phyloP scores from a whole-genome alignment of 371 early-diverging fungal genomes.

The Synchytrium microbalum region DNA sequence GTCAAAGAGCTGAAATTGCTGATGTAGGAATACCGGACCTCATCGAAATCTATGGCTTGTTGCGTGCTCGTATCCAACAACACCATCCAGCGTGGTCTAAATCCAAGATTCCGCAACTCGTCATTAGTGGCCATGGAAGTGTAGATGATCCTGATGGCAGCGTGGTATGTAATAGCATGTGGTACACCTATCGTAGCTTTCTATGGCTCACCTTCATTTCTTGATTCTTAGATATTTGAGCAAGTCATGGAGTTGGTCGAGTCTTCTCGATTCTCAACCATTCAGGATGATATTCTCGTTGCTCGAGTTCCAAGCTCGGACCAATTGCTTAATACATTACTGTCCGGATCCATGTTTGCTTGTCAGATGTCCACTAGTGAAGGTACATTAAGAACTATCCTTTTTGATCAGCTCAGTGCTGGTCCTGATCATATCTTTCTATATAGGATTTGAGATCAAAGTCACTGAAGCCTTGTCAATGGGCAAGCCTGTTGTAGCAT shows the following conservation, averaged over 20 bases:
- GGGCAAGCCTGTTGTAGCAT: conserved; percentile 58
- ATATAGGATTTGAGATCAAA: conserved; percentile 75
- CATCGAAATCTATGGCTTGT: conserved; percentile 56
- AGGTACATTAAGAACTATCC: conserved; percentile 9
- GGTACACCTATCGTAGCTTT: neutral
- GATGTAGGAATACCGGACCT: conserved; percentile 63
- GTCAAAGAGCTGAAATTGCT: neutral
- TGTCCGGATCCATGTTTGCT: conserved; percentile 60
- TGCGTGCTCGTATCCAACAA: conserved; percentile 49
- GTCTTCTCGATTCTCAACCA: too few species aligned
- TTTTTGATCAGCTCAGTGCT: neutral
- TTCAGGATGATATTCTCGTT: too few species aligned
- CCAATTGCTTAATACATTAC: conserved; percentile 66
- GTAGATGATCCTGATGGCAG: conserved; percentile 79
- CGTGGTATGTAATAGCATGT: neutral
- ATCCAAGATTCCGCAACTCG: conserved; percentile 57
- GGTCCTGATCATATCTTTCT: neutral
- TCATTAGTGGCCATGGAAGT: conserved; percentile 76
- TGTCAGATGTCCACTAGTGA: conserved; percentile 76
- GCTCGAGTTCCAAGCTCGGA: conserved; percentile 71
- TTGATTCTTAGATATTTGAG: neutral
- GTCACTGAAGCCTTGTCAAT: conserved; percentile 79
- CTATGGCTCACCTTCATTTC: neutral
- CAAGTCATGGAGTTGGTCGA: neutral
- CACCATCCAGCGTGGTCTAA: conserved; percentile 24